Evolutionary conservation across 371 early-diverging fungal species (phyloP).

Genomic region (Rhizopus arrhizus): DNA sequence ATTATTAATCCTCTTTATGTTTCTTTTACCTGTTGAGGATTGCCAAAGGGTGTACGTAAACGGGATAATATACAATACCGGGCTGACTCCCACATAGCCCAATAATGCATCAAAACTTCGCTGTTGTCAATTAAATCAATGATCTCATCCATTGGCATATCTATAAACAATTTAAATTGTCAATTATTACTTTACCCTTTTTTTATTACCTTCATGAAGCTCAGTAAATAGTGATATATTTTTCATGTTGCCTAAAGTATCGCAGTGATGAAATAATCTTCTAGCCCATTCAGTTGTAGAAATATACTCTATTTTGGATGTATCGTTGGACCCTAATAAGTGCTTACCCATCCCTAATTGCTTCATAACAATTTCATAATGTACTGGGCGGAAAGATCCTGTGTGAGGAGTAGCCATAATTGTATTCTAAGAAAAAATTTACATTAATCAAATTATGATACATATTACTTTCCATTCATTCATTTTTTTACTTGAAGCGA

Average conservation of each 20-base stretch:
- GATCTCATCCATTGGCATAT: slow-evolving; percentile 20
- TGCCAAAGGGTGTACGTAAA: slow-evolving; percentile 76
- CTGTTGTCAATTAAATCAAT: slow-evolving; percentile 35
- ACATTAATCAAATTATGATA: not conserved
- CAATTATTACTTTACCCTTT: slow-evolving; percentile 23
- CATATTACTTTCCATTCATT: not conserved
- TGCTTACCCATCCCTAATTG: slow-evolving; percentile 39
- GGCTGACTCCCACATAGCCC: slow-evolving; percentile 80
- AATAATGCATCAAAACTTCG: slow-evolving; percentile 55
- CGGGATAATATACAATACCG: slow-evolving; percentile 74
- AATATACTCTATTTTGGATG: not conserved
- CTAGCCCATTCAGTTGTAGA: slow-evolving; percentile 32
- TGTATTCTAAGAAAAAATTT: slow-evolving; percentile 16
- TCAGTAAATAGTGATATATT: slow-evolving; percentile 20
- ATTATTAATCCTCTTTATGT: not conserved
- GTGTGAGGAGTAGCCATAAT: slow-evolving; percentile 53
- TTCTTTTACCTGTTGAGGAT: slow-evolving; percentile 63
- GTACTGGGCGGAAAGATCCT: slow-evolving; percentile 49
- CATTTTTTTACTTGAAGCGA: slow-evolving; percentile 23
- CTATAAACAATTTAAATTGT: slow-evolving; percentile 14
- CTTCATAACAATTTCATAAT: slow-evolving; percentile 48
- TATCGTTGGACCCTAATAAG: slow-evolving; percentile 26
- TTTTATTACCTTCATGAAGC: slow-evolving; percentile 22
- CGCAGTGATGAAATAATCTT: slow-evolving; percentile 44
- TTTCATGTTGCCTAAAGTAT: slow-evolving; percentile 31